Evolutionary conservation across 345 rosid species (phyloP).

Genomic region (Boechera divaricarpa): DNA sequence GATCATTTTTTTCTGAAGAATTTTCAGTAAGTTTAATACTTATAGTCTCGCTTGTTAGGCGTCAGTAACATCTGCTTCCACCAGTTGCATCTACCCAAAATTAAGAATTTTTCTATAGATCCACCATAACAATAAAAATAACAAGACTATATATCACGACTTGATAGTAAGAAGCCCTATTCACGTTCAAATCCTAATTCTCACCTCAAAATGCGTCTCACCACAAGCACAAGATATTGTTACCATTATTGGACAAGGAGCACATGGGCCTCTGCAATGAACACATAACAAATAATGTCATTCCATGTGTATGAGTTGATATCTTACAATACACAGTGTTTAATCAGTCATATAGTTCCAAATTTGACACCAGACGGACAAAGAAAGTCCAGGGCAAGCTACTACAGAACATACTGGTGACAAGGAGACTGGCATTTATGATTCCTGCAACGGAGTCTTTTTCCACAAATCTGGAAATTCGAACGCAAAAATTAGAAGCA

Average conservation of each 20-base stretch:
- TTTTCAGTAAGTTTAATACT: background rate
- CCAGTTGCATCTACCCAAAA: background rate
- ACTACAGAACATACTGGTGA: slow-evolving; percentile 63
- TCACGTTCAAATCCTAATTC: slow-evolving; percentile 37
- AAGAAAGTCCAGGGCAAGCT: slow-evolving; percentile 26
- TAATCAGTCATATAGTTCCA: slow-evolving; percentile 2
- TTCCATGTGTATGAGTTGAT: background rate
- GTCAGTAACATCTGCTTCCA: background rate
- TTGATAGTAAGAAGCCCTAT: slow-evolving; percentile 4
- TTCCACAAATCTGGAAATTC: slow-evolving; percentile 71
- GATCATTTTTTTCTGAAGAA: background rate
- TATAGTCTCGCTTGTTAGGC: slow-evolving; percentile 5
- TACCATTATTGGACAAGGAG: slow-evolving; percentile 95
- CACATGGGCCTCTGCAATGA: slow-evolving; percentile 84
- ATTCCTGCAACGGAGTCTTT: slow-evolving; percentile 81
- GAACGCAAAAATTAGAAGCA: background rate
- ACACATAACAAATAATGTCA: slow-evolving; percentile 33
- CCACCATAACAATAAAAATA: background rate
- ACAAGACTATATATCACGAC: slow-evolving; percentile 6
- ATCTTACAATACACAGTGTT: slow-evolving; percentile 22
- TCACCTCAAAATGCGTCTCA: slow-evolving; percentile 81
- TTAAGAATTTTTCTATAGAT: slow-evolving; percentile 15
- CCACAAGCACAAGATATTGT: slow-evolving; percentile 88
- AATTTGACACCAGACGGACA: background rate
- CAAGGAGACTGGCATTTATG: slow-evolving; percentile 94